Conservation (phyloP, 352 stramenopile species). For the Phytopythium aichiense region DNA sequence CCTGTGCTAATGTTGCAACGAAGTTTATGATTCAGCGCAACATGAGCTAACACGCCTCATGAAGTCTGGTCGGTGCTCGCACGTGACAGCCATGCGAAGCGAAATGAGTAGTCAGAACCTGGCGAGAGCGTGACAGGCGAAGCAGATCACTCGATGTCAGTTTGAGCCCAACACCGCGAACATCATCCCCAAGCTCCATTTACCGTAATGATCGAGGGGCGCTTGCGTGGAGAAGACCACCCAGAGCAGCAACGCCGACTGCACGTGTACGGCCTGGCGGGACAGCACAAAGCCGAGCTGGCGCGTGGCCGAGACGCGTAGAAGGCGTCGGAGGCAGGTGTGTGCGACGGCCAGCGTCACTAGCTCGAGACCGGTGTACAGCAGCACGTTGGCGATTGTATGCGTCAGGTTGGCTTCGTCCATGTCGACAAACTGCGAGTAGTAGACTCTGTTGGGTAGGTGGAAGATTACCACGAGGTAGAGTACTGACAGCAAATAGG, state of each 20-base stretch:
- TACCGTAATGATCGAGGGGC: neutral
- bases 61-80: neutral
- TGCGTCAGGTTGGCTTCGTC: neutral
- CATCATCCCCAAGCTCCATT: neutral
- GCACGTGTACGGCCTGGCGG: slow-evolving; percentile 15
- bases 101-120: slow-evolving; percentile 2
- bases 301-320: slow-evolving; percentile 47
- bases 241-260: slow-evolving; percentile 16
- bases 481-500: neutral
- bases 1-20: no score
- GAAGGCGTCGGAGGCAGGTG: neutral
- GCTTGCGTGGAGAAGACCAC: slow-evolving; percentile 1
- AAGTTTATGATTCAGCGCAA: no score
- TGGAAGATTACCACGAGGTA: slow-evolving; percentile 8
- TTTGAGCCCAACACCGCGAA: neutral
- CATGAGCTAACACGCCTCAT: neutral
- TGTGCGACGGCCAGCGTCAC: neutral
- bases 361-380: neutral
- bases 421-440: slow-evolving; percentile 1
- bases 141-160: no score
- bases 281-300: slow-evolving; percentile 64
- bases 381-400: neutral
- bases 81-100: neutral
- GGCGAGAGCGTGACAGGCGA: neutral
- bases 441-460: slow-evolving; percentile 8